phyloP scores from a whole-genome alignment of 78 protist species.

The Salpingoeca rosetta region DNA sequence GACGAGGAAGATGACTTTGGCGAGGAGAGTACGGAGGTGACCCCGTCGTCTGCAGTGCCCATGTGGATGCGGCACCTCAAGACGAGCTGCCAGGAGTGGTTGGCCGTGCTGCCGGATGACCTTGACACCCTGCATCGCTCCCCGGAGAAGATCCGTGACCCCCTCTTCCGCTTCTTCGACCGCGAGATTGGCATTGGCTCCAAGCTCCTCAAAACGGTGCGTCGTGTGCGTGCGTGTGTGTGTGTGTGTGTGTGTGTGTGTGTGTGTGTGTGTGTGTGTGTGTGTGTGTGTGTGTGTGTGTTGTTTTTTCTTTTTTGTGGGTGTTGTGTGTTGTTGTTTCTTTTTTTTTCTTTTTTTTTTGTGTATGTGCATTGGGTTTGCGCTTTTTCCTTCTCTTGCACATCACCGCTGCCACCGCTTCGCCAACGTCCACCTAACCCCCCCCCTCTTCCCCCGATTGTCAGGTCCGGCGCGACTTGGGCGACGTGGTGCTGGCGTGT shows the following conservation, averaged over 20 bases:
- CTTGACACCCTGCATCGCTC: constrained; percentile 4
- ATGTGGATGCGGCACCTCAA: constrained; percentile 3
- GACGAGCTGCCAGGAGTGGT: background rate
- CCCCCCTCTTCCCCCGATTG: too few species aligned
- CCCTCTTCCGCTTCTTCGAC: constrained; percentile 69
- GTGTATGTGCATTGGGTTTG: too few species aligned
- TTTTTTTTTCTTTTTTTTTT: too few species aligned
- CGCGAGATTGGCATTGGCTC: constrained; percentile 61
- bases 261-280: too few species aligned
- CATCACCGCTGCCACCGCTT: too few species aligned
- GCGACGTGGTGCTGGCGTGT: constrained; percentile 13
- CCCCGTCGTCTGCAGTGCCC: background rate
- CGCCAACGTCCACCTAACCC: too few species aligned
- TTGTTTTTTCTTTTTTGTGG: too few species aligned
- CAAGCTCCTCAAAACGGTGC: constrained; percentile 47
- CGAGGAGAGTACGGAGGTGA: background rate
- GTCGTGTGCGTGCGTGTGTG: too few species aligned
- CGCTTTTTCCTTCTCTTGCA: too few species aligned
- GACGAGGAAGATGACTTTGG: background rate
- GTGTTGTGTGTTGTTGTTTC: too few species aligned
- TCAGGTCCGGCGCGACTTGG: constrained; percentile 54
- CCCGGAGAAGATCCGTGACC: constrained; percentile 31
- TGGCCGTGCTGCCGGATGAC: background rate
- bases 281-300: too few species aligned
- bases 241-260: too few species aligned